Base-by-base conservation (phyloP, 2,329 filamentous ascomycete species). In the Fusarium lateritium region DNA sequence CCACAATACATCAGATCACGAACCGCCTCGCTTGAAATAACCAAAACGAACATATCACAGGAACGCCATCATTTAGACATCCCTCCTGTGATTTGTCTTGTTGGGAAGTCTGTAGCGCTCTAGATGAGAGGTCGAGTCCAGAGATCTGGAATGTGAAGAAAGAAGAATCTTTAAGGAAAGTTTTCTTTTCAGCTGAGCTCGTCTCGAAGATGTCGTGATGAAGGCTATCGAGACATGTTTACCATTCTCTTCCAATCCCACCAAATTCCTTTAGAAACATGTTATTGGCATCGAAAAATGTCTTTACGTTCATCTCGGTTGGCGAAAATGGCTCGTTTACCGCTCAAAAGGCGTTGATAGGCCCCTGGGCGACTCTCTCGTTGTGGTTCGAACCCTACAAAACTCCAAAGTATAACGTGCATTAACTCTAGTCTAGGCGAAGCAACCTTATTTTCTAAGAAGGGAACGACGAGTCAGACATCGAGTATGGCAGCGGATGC, bases 141-240 rank as follows among this genome's bases (percentile, higher is more conserved):
- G 8, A 19, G 5, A 11, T 15, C 2, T 51, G 55, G 55, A 44
- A 57, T 57, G 55, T 17, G 31, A 19, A 38, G n/a, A 44, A 31
- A 6, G 17, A n/a, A 38, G 9, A 24, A 2, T 6, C n/a, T 11
- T 7, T 2, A 24, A 31, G 6, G 43, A 31, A 44, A 19, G 31
- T 17, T 38, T 17, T 38, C 22, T 38, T 44, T 31, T 44, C 38
- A 44, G 55, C 49, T 10, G 2, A 26, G 10, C 15, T 28, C 36
- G n/a, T 7, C 46, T 46, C 14, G 28, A 45, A 19, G 21, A 13
- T 4, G 26, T 54, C 7, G 3, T 14, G 17, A 21, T 5, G 4
- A 47, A n/a, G 13, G 21, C 11, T 14, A 21, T 17, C 21, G 13
- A 21, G 13, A 54, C 26, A 24, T 8, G 14, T 21, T 26, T 7